Evolutionary conservation across 2,329 filamentous ascomycete species (phyloP).

Genomic region (Didymella glomerata): DNA sequence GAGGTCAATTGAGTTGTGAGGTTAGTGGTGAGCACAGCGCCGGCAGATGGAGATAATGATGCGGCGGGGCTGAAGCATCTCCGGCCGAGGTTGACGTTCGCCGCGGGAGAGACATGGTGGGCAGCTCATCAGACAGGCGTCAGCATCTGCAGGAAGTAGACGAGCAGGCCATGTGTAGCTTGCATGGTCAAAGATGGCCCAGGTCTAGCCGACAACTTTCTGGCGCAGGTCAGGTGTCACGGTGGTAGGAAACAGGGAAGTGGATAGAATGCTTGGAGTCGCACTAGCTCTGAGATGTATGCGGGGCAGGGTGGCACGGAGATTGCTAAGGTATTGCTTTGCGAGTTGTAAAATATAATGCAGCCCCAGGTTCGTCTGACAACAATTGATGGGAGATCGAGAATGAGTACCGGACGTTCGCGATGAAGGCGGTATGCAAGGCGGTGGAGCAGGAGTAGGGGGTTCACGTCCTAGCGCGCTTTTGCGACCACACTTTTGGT

Average conservation of each 20-base stretch:
- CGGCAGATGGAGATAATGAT: background rate
- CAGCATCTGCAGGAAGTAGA: too few species aligned
- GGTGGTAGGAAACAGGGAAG: background rate
- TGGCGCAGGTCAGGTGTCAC: background rate
- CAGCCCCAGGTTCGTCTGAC: background rate
- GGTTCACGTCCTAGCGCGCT: background rate
- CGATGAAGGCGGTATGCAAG: constrained; percentile 2
- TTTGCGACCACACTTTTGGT: background rate
- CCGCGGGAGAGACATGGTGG: constrained; percentile 11
- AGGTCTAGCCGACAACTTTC: background rate
- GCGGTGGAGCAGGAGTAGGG: constrained; percentile 28
- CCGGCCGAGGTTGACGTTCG: constrained; percentile 19
- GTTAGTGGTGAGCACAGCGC: background rate
- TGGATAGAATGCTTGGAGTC: background rate
- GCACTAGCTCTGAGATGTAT: background rate
- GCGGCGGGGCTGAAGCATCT: constrained; percentile 10
- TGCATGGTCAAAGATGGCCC: background rate
- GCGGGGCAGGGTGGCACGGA: background rate
- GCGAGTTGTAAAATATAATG: background rate
- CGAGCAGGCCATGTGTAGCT: background rate
- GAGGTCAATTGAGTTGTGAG: constrained; percentile 1
- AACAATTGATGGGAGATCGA: background rate
- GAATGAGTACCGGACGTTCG: background rate
- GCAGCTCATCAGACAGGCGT: background rate
- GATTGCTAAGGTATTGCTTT: background rate